Percentiles rank a stretch among this genome's conserved stretches.
phyloP scores from a whole-genome alignment of 1,284 basidiomycete genomes.

The Microstroma glucosiphilum region DNA sequence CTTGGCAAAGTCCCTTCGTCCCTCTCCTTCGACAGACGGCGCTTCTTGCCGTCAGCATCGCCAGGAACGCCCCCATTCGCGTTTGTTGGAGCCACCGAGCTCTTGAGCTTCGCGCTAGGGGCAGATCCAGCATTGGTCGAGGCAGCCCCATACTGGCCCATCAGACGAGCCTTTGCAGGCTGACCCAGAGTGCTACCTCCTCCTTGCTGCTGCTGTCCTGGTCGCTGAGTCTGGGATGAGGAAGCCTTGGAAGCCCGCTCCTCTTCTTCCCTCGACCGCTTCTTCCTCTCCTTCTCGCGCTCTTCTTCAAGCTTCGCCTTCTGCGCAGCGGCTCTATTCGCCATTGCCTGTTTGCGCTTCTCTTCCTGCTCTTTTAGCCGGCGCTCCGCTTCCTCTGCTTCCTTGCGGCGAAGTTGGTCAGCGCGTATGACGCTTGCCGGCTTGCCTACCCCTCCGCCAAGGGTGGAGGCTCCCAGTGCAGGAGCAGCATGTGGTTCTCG shows the following conservation, averaged over 20 bases:
- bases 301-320: too few species aligned
- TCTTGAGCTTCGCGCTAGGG: too few species aligned
- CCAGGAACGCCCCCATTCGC: constrained; percentile 21
- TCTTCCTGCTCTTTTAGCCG: constrained; percentile 28
- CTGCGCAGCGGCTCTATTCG: too few species aligned
- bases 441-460: constrained; percentile 7
- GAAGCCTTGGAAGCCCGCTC: too few species aligned
- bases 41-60: constrained; percentile 30
- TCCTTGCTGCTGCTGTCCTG: background rate
- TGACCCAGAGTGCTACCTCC: too few species aligned
- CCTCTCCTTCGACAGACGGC: constrained; percentile 24
- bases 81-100: background rate
- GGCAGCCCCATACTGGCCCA: too few species aligned
- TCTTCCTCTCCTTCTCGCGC: too few species aligned
- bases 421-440: constrained; percentile 28
- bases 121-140: too few species aligned
- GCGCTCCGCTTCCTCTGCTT: constrained; percentile 31
- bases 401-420: constrained; percentile 30
- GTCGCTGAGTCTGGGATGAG: background rate
- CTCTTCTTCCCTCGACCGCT: too few species aligned
- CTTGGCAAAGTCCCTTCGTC: background rate
- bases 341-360: constrained; percentile 21
- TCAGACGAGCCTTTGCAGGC: too few species aligned
- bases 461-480: background rate
- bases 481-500: background rate